Evolutionary conservation across 495 filamentous ascomycete species (phyloP), one percentile per base, ranked within the genome.

Genomic region (Daldinia vernicosa): DNA sequence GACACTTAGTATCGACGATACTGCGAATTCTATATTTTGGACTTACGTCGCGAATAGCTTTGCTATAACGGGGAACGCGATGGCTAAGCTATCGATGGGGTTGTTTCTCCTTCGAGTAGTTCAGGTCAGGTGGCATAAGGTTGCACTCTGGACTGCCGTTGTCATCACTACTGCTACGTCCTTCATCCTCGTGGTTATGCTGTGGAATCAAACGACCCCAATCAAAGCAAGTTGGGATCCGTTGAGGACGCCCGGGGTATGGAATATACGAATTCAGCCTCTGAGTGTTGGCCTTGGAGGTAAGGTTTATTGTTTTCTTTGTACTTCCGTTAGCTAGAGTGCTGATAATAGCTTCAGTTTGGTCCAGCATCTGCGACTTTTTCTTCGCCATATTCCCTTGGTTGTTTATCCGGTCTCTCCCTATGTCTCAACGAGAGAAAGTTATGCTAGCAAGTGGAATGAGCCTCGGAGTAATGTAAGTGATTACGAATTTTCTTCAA

Each of bases 331-430:
- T 27, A 22, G 30, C 15, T 15, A 6, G 11, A 22, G 14, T 65
- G 17, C 60, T 70, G 51, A 69, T 11, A 27, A 51, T 19, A 43
- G 3, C 15, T 28, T 26, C 47, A 82, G 80, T 76, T 6, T 83
- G 80, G 74, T 81, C 80, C 1, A 79, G 78, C 54, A 67, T 76
- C 9, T 78, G 80, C 60, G 82, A 84, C 66, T 80, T 84, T 62
- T 75, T 81, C 54, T 81, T 84, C 45, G 82, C 80, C 28, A 69
- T 75, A 9, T 80, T 83, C n/a, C 81, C 81, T 14, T 83, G 80
- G 79, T 37, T 83, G 15, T 80, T 84, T 39, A 83, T 82, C 33
- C 74, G 71, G 64, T 76, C 75, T 7, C 64, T 83, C 32, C 76
- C 76, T 17, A 84, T 84, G 78, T 76, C 78, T 14, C 72, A 65